A percentile compares a stretch with the other conserved stretches of the same genome.
phyloP scores from a whole-genome alignment of 1,139 yeast genomes.

The Blastobotrys serpentis region DNA sequence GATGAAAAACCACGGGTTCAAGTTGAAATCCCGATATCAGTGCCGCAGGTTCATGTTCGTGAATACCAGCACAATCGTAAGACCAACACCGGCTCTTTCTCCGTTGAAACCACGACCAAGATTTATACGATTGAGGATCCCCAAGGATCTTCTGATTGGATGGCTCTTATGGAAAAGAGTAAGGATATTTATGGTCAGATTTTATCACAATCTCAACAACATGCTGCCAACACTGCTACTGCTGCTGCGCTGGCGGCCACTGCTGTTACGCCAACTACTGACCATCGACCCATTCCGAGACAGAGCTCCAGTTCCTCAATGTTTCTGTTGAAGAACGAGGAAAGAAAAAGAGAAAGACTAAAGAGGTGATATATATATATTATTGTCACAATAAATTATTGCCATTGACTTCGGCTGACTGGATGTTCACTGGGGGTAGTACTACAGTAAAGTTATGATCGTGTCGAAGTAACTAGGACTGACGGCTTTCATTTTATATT shows the following conservation, averaged over 20 bases:
- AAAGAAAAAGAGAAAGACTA: constrained; percentile 21
- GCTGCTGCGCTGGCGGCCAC: constrained; percentile 37
- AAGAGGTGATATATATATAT: constrained; percentile 9
- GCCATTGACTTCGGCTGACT: not conserved
- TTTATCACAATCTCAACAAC: constrained; percentile 24
- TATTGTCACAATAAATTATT: constrained; percentile 17
- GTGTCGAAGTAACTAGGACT: too few relatives aligned
- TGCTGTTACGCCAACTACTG: not conserved
- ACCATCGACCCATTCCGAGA: constrained; percentile 14
- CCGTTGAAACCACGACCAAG: constrained; percentile 38
- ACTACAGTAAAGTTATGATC: too few relatives aligned
- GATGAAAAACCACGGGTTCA: constrained; percentile 35
- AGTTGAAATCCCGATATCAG: constrained; percentile 36
- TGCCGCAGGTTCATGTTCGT: constrained; percentile 36
- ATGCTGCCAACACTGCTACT: constrained; percentile 38
- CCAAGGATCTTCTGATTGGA: constrained; percentile 37
- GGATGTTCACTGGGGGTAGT: too few relatives aligned
- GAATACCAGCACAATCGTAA: constrained; percentile 37
- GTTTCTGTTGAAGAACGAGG: constrained; percentile 28
- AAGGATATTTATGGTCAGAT: constrained; percentile 31
- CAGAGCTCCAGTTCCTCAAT: constrained; percentile 25
- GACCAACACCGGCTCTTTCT: constrained; percentile 31
- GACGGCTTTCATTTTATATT: too few relatives aligned
- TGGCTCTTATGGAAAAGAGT: constrained; percentile 34
- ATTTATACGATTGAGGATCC: constrained; percentile 40